Evolutionary conservation across 345 rosid genomes (phyloP).

Genomic region (Melaleuca alternifolia): DNA sequence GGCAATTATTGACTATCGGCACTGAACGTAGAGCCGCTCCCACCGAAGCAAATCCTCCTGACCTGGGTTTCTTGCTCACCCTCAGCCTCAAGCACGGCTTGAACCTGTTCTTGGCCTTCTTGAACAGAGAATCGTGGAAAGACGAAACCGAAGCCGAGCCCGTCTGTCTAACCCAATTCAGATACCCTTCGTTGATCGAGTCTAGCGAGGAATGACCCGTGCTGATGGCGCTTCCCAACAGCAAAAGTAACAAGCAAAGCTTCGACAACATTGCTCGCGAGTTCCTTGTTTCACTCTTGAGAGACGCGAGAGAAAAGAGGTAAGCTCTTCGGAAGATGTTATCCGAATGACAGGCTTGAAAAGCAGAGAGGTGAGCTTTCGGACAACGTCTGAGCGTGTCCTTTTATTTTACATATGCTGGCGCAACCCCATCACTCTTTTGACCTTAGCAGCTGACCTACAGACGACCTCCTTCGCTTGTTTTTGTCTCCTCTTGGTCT

Average conservation of each 20-base stretch:
- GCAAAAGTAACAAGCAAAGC: background rate
- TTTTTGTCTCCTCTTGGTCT: background rate
- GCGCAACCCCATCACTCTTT: background rate
- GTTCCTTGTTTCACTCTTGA: background rate
- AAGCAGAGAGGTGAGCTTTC: background rate
- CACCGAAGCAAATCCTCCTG: background rate
- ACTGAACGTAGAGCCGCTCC: background rate
- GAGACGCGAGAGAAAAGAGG: background rate
- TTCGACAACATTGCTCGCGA: background rate
- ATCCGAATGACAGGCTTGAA: background rate
- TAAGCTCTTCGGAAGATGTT: background rate
- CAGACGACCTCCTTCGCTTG: background rate
- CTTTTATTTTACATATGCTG: background rate
- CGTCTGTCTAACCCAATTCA: background rate
- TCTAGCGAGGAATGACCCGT: background rate
- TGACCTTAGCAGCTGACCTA: background rate
- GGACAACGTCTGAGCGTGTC: background rate
- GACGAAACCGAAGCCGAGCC: background rate
- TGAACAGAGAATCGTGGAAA: background rate
- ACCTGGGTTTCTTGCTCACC: background rate
- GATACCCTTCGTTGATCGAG: background rate
- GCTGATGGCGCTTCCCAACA: background rate
- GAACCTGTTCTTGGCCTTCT: background rate
- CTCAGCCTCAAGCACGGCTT: background rate
- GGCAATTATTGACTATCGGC: conserved; percentile 23